phyloP scores from a whole-genome alignment of 176 grass and related monocot species.

The Panicum miliaceum region DNA sequence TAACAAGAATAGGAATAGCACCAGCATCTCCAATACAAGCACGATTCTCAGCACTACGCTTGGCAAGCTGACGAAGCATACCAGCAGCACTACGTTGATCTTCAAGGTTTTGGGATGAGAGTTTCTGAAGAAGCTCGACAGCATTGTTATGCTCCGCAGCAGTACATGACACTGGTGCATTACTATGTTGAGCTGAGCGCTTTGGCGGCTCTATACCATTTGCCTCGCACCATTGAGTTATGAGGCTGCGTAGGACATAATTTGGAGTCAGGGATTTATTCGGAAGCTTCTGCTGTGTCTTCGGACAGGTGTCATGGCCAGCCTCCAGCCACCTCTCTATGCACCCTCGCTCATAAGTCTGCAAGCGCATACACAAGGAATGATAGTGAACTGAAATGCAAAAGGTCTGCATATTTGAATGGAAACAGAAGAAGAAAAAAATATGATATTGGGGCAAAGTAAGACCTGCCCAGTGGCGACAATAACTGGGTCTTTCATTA shows the following conservation, averaged over 20 bases:
- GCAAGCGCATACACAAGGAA: slow-evolving; percentile 49
- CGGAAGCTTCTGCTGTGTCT: slow-evolving; percentile 80
- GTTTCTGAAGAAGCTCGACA: slow-evolving; percentile 73
- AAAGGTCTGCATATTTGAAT: slow-evolving; percentile 34
- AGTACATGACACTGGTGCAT: slow-evolving; percentile 58
- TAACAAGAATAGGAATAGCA: slow-evolving; percentile 86
- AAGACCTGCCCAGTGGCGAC: slow-evolving; percentile 88
- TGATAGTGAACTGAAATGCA: slow-evolving; percentile 37
- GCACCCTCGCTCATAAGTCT: slow-evolving; percentile 82
- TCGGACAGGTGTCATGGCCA: slow-evolving; percentile 83
- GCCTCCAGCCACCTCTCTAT: slow-evolving; percentile 89
- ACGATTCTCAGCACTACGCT: slow-evolving; percentile 80
- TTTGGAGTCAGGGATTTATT: slow-evolving; percentile 85
- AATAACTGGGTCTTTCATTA: slow-evolving; percentile 96
- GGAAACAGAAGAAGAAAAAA: background rate
- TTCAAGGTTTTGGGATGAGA: slow-evolving; percentile 76
- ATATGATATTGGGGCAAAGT: background rate
- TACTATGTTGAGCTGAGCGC: slow-evolving; percentile 48
- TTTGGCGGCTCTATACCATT: slow-evolving; percentile 88
- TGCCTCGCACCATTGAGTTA: slow-evolving; percentile 88
- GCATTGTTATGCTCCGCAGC: slow-evolving; percentile 72
- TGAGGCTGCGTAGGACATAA: slow-evolving; percentile 78
- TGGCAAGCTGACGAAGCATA: slow-evolving; percentile 87
- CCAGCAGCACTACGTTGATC: slow-evolving; percentile 70
- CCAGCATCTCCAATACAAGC: slow-evolving; percentile 90